phyloP scores from a whole-genome alignment of 371 early-diverging fungal species.

The Mucor irregularis region DNA sequence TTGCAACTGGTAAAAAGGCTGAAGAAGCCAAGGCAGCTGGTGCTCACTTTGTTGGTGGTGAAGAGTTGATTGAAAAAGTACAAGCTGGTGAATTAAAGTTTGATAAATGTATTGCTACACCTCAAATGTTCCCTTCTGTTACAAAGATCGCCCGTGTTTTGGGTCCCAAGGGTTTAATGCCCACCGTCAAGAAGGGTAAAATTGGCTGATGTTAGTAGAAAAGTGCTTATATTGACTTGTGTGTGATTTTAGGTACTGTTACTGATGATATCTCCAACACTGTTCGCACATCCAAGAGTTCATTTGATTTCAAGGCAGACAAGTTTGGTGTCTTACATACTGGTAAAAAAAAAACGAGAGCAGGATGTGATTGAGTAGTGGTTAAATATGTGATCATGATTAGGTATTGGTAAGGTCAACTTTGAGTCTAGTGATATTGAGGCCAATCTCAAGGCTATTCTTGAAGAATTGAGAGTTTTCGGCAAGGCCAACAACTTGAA shows the following conservation, averaged over 20 bases:
- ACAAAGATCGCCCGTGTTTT: constrained; percentile 89
- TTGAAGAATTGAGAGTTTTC: constrained; percentile 58
- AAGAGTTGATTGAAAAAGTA: constrained; percentile 79
- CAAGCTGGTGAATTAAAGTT: constrained; percentile 70
- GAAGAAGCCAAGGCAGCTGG: constrained; percentile 82
- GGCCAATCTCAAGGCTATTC: constrained; percentile 57
- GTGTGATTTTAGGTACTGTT: constrained; percentile 65
- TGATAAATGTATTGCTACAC: constrained; percentile 87
- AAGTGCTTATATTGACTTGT: neutral
- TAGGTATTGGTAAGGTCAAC: constrained; percentile 54
- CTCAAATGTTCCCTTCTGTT: constrained; percentile 86
- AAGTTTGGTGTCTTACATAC: constrained; percentile 72
- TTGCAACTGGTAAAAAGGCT: constrained; percentile 82
- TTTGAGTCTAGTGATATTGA: constrained; percentile 59
- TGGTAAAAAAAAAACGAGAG: constrained; percentile 41
- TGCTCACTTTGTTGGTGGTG: constrained; percentile 84
- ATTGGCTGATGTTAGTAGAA: neutral
- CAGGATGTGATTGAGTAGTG: neutral
- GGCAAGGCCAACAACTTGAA: constrained; percentile 61
- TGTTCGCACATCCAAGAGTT: constrained; percentile 63
- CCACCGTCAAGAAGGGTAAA: constrained; percentile 86
- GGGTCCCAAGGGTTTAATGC: constrained; percentile 96
- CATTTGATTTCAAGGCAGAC: constrained; percentile 80
- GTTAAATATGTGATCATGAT: neutral
- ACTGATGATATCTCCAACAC: constrained; percentile 68